phyloP scores from a whole-genome alignment of 352 stramenopile species.

The Phytophthora podocarpi region DNA sequence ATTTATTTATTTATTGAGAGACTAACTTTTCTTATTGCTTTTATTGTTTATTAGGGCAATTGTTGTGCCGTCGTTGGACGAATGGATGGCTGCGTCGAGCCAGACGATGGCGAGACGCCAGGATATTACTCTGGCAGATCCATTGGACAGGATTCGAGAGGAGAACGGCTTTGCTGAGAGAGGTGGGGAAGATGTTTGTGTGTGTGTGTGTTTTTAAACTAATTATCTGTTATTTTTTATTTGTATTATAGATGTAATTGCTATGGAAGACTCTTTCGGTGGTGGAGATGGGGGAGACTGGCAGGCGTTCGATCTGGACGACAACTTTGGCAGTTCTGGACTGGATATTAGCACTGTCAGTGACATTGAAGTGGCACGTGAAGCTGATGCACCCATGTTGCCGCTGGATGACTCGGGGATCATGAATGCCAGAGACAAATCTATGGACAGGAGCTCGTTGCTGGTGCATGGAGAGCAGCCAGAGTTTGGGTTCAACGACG shows the following conservation, averaged over 20 bases:
- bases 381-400: constrained; percentile 59
- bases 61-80: constrained; percentile 65
- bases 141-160: constrained; percentile 52
- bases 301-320: constrained; percentile 85
- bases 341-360: constrained; percentile 75
- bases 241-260: constrained; percentile 57
- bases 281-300: constrained; percentile 66
- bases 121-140: constrained; percentile 86
- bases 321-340: constrained; percentile 52
- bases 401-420: constrained; percentile 66
- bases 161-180: constrained; percentile 55
- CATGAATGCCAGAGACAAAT: constrained; percentile 56
- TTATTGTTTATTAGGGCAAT: constrained; percentile 59
- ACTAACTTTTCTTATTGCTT: background rate
- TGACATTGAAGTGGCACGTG: constrained; percentile 83
- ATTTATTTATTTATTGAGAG: constrained; percentile 6
- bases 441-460: constrained; percentile 41
- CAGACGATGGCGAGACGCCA: constrained; percentile 78
- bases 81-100: constrained; percentile 82
- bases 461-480: constrained; percentile 39
- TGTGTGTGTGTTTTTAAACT: background rate
- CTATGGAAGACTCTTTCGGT: constrained; percentile 79
- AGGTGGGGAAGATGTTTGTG: constrained; percentile 33
- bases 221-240: constrained; percentile 15
- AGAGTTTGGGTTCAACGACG: constrained; percentile 65